Conservation (phyloP, 2,329 filamentous ascomycete species). For the Diplodia sapinea region DNA sequence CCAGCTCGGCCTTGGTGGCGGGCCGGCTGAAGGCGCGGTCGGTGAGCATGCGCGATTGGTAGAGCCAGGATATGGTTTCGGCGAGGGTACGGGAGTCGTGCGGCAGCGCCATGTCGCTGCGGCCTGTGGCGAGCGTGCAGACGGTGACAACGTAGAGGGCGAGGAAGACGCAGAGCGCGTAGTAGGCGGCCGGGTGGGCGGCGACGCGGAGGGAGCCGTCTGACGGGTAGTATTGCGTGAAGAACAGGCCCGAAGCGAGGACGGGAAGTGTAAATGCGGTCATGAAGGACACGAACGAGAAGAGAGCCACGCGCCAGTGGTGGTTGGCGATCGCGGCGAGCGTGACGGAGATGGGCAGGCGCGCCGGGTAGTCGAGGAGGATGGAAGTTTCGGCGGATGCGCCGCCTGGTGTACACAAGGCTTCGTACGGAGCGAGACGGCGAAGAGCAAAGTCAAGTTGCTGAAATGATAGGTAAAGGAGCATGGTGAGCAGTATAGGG, state of each 20-base stretch:
- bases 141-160: conserved; percentile 72
- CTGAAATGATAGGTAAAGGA: conserved; percentile 71
- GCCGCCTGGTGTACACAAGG: conserved; percentile 64
- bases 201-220: conserved; percentile 57
- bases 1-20: conserved; percentile 70
- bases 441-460: conserved; percentile 70
- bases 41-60: conserved; percentile 71
- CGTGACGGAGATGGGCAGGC: conserved; percentile 66
- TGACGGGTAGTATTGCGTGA: conserved; percentile 67
- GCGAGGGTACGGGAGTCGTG: conserved; percentile 75
- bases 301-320: conserved; percentile 69
- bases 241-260: conserved; percentile 73
- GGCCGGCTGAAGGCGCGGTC: conserved; percentile 76
- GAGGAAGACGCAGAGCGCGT: conserved; percentile 73
- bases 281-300: conserved; percentile 65
- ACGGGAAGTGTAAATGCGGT: conserved; percentile 67
- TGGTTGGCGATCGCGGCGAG: conserved; percentile 63
- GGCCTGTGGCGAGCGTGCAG: conserved; percentile 61
- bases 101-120: conserved; percentile 69
- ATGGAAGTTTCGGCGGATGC: conserved; percentile 67
- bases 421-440: conserved; percentile 71
- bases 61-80: conserved; percentile 78
- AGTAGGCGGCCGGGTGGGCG: conserved; percentile 75
- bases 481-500: conserved; percentile 69
- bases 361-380: conserved; percentile 72